phyloP scores from a whole-genome alignment of 768 basidiomycete species.

The Royoungia palumana region DNA sequence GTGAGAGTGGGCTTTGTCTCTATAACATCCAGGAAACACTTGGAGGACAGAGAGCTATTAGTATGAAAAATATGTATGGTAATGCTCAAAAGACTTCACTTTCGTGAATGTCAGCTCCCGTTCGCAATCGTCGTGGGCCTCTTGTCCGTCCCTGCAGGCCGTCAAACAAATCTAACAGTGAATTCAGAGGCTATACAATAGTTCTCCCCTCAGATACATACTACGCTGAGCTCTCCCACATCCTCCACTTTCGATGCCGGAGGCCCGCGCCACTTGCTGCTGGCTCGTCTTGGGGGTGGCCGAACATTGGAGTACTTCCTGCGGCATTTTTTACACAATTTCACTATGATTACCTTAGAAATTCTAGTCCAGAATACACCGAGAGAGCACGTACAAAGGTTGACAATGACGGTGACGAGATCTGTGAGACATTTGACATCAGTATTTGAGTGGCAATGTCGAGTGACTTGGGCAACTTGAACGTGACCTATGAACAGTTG shows the following conservation, averaged over 20 bases:
- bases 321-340: background rate
- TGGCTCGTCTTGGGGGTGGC: slow-evolving; percentile 6
- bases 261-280: background rate
- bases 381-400: slow-evolving; percentile 10
- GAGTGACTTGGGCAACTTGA: no score
- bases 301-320: background rate
- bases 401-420: background rate
- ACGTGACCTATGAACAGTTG: slow-evolving; percentile 15
- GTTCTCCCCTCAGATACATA: background rate
- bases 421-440: background rate
- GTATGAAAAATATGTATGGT: background rate
- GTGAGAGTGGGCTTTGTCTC: slow-evolving; percentile 8
- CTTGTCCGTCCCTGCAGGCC: slow-evolving; percentile 25
- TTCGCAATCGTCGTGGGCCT: slow-evolving; percentile 21
- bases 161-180: slow-evolving; percentile 23
- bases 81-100: slow-evolving; percentile 9
- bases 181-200: background rate
- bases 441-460: background rate
- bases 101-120: slow-evolving; percentile 23
- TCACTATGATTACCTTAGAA: slow-evolving; percentile 5
- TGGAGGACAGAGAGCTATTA: background rate
- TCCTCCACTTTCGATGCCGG: slow-evolving; percentile 5
- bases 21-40: slow-evolving; percentile 22
- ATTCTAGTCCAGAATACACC: background rate
- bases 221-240: slow-evolving; percentile 19